These are phyloP conservation scores for Nicotiana paniculata DNA, from an alignment of 257 asterid genomes.

Conservation along the genomic window DNA sequence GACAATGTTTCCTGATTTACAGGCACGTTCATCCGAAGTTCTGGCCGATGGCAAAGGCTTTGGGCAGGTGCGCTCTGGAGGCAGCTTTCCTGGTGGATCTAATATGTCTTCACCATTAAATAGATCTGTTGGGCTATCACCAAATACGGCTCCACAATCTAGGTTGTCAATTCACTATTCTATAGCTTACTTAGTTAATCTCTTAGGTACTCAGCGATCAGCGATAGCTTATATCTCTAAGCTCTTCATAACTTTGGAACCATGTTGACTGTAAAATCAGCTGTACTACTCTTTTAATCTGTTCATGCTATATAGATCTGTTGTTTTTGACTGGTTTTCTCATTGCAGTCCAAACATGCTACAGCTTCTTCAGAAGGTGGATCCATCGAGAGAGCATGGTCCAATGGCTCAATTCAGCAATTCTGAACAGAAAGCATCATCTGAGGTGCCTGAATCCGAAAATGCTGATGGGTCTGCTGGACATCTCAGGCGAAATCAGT, in stretches of 20 bases:
- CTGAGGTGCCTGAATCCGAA: conserved; percentile 44
- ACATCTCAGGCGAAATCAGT: conserved; percentile 43
- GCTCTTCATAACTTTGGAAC: not conserved
- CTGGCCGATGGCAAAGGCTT: conserved; percentile 36
- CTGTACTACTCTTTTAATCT: not conserved
- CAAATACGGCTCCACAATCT: conserved; percentile 38
- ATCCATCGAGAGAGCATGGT: conserved; percentile 52
- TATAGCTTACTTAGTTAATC: conserved; percentile 2
- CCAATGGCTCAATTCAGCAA: conserved; percentile 28
- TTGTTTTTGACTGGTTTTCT: conserved; percentile 1
- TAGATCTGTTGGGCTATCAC: conserved; percentile 32
- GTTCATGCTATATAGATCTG: not conserved
- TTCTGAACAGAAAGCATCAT: conserved; percentile 36
- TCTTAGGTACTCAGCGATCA: not conserved
- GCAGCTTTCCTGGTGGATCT: conserved; percentile 33
- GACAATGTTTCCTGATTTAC: conserved; percentile 14
- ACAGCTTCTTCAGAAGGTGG: conserved; percentile 87
- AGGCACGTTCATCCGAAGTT: conserved; percentile 47
- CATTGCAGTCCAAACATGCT: conserved; percentile 76
- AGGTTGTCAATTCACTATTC: conserved; percentile 35
- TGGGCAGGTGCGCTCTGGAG: conserved; percentile 32
- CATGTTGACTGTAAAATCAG: not conserved
- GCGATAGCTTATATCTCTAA: not conserved
- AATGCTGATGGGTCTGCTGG: conserved; percentile 46
- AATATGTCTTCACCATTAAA: conserved; percentile 32